These are phyloP conservation scores for Pyrenophora tritici-repentis DNA, from an alignment of 2,329 filamentous ascomycete genomes.

Conservation along the genomic window DNA sequence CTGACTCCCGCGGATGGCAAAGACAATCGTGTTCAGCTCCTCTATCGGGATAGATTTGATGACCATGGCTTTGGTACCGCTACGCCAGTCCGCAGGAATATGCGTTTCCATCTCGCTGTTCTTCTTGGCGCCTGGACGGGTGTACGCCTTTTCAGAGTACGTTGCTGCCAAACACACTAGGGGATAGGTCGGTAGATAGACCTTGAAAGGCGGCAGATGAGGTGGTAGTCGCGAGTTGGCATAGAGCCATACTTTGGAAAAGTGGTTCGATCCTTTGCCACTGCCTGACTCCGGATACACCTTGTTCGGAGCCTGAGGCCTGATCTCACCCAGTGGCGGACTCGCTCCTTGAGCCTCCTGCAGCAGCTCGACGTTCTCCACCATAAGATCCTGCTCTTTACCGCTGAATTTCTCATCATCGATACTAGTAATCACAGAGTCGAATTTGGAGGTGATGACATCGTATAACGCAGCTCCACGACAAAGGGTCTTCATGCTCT, in stretches of 20 bases:
- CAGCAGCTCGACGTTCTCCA: conserved; percentile 23
- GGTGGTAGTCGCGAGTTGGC: conserved; percentile 75
- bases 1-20: conserved; percentile 80
- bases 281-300: conserved; percentile 20
- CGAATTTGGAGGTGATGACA: conserved; percentile 65
- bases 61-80: conserved; percentile 83
- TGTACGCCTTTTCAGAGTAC: conserved; percentile 77
- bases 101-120: conserved; percentile 69
- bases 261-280: conserved; percentile 49
- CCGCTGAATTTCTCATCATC: conserved; percentile 65
- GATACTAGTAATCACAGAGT: conserved; percentile 72
- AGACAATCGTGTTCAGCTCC: conserved; percentile 76
- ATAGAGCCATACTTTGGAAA: conserved; percentile 78
- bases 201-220: conserved; percentile 67
- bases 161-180: conserved; percentile 78
- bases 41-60: conserved; percentile 82
- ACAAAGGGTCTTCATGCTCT: conserved; percentile 46
- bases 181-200: conserved; percentile 77
- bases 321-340: conserved; percentile 19
- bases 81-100: conserved; percentile 71
- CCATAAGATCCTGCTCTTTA: conserved; percentile 58
- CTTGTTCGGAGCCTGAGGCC: conserved; percentile 18
- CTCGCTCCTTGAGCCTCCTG: conserved; percentile 21
- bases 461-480: conserved; percentile 58
- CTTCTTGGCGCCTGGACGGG: conserved; percentile 57